Evolutionary conservation across 2,329 filamentous ascomycete genomes (phyloP), one percentile per base, ranked within the genome.

Genomic region (Blastomyces silverae): DNA sequence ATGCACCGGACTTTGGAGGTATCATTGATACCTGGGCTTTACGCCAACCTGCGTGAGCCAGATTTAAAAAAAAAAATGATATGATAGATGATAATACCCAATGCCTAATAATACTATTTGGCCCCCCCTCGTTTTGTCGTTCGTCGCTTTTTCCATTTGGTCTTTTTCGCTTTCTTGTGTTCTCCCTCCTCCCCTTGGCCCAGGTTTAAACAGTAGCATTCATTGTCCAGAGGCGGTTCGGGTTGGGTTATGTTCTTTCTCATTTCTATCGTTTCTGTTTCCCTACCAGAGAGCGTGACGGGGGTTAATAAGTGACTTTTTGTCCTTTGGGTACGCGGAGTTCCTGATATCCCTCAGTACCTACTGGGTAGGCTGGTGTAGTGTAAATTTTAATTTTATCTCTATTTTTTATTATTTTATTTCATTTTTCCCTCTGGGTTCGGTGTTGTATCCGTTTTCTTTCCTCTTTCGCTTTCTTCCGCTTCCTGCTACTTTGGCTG

Each of bases 1-100:
- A 42, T 17, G 5, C 28, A 13, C 15, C 62, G 7, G 48, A 46
- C 3, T 53, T 52, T 37, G 44, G 37, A 48, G 39, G 62, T 44
- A 34, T 63, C 28, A 42, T 63, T 46, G 53, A 63, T 31, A n/a
- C 50, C 25, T 52, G 50, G 46, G 22, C 17, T 62, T 37, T 52
- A 34, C 31, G 42, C 22, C 58, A 48, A n/a, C 58, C 2, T 28
- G 42, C 58, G 10, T 61, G 22, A 48, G 17, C 37, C 10, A 39
- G 37, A 13, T 39, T 37, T 13, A 11, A 39, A n/a, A n/a, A n/a
- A n/a, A n/a, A n/a, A n/a, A 39, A 39, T 39, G 37, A 39, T 15
- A 31, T 17, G 4, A 55, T 2, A 31, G 13, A 31, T 31, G 15
- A 55, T 3, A 7, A 2, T 31, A 55, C 11, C 11, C 11, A 31